Base-by-base conservation (phyloP, 2,329 filamentous ascomycete species). In the Alternaria metachromatica region DNA sequence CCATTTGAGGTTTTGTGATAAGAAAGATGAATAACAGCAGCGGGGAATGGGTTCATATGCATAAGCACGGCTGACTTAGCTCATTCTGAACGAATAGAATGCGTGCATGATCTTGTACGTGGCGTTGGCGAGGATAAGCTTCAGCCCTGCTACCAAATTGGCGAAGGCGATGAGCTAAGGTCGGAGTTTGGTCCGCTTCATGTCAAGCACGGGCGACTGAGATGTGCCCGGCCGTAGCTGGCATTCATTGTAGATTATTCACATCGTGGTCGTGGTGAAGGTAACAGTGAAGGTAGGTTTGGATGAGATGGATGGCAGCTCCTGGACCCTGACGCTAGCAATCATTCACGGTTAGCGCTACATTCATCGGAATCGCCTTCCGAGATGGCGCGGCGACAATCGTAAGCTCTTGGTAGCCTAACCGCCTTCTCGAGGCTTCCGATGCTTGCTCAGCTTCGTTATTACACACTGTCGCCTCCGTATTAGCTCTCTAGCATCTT, bases 361-460 rank as follows among this genome's bases (percentile, higher is more conserved):
- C 21, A 21, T 53, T 13, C n/a, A 41, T 53, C 49, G 49, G 49
- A 53, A 53, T 53, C 49, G 28, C 49, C 25, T 55, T 21, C 56
- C 44, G 41, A 55, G 50, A 44, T 63, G 64, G 67, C 67, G 68
- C 67, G 30, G 44, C 51, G 53, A 56, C 56, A 43, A 63, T 67
- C 54, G 64, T 62, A 56, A 68, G 62, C 63, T 57, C 65, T 58
- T 63, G 63, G 59, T 65, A 51, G 33, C 18, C 37, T 50, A 37
- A 33, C 49, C 37, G 51, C 51, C 65, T 72, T 72, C 70, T 70
- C 53, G 67, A 62, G 51, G 58, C 51, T 74, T 72, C 72, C 37
- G 55, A 50, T 37, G 25, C 65, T 58, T 71, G 68, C 67, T 55
- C 20, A 65, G 55, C 63, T 30, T 51, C 23, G 44, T 54, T 30